Conservation (phyloP, 805 yeast species). For the Kuraishia molischiana region DNA sequence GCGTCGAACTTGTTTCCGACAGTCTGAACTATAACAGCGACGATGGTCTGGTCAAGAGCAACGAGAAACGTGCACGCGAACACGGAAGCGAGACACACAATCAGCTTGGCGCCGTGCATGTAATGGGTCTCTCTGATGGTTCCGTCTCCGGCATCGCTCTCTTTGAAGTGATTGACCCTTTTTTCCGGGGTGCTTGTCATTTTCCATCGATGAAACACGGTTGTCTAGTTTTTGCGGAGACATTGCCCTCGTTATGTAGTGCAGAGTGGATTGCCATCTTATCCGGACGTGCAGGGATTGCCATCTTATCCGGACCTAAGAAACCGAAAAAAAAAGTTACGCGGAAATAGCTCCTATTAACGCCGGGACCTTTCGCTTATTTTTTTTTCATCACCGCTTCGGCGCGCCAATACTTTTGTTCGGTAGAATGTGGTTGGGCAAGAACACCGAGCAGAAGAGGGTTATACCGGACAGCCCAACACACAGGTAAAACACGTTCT, state of each 20-base stretch:
- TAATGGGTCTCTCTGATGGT: conserved; percentile 18
- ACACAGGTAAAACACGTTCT: conserved; percentile 9
- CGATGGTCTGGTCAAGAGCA: conserved; percentile 57
- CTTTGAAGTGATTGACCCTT: conserved; percentile 9
- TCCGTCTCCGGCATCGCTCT: conserved; percentile 27
- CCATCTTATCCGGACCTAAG: too few relatives aligned
- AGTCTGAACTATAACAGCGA: conserved; percentile 35
- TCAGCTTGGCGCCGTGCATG: conserved; percentile 12
- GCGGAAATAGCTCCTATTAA: not conserved
- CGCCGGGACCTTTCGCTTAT: not conserved
- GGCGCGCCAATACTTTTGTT: not conserved
- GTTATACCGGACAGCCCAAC: conserved; percentile 25
- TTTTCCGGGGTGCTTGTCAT: not conserved
- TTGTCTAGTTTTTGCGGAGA: too few relatives aligned
- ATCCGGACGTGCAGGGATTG: too few relatives aligned
- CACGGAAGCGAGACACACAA: conserved; percentile 5
- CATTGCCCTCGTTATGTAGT: too few relatives aligned
- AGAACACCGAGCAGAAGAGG: conserved; percentile 23
- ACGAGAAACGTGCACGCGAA: conserved; percentile 12
- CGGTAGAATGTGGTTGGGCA: not conserved
- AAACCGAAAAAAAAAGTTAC: too few relatives aligned
- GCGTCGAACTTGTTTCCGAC: conserved; percentile 39
- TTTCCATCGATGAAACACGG: too few relatives aligned
- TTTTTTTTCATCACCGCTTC: too few relatives aligned
- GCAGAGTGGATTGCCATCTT: too few relatives aligned